Percentiles rank a stretch among this genome's conserved stretches.
Evolutionary conservation across 192 early-diverging fungal genomes (phyloP).

Genomic region (Podila minutissima): DNA sequence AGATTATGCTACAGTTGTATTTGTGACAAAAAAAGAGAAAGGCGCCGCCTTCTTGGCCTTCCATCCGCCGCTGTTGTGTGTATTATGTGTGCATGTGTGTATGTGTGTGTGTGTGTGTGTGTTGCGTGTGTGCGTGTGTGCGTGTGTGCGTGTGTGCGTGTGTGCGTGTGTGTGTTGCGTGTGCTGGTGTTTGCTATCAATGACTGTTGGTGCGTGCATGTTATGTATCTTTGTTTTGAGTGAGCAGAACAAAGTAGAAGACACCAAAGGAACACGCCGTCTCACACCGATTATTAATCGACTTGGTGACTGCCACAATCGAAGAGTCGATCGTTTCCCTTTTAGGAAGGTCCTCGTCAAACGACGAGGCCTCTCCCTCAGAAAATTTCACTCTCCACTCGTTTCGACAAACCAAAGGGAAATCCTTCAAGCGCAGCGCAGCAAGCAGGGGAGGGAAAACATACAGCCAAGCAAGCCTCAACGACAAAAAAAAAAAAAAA

Average conservation of each 20-base stretch:
- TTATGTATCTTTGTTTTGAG: neutral
- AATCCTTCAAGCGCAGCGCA: conserved; percentile 1
- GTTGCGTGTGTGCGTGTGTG: too few species aligned
- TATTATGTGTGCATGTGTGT: too few species aligned
- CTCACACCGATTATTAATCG: neutral
- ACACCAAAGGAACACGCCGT: conserved; percentile 1
- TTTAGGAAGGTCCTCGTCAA: neutral
- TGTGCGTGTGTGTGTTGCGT: too few species aligned
- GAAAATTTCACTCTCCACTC: neutral
- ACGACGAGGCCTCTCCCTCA: neutral
- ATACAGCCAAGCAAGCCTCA: too few species aligned
- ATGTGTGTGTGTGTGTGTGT: too few species aligned
- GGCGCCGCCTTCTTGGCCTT: too few species aligned
- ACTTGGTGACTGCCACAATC: neutral
- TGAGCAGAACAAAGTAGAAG: neutral
- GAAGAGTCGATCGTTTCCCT: neutral
- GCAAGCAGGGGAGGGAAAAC: neutral
- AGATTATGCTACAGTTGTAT: neutral
- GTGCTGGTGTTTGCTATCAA: too few species aligned
- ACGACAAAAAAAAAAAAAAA: neutral
- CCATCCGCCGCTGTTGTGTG: too few species aligned
- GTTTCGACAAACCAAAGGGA: neutral
- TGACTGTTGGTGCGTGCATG: neutral
- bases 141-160: too few species aligned
- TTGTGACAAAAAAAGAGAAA: neutral